phyloP scores from a whole-genome alignment of 2,329 filamentous ascomycete genomes.

The Microcera coccophila region DNA sequence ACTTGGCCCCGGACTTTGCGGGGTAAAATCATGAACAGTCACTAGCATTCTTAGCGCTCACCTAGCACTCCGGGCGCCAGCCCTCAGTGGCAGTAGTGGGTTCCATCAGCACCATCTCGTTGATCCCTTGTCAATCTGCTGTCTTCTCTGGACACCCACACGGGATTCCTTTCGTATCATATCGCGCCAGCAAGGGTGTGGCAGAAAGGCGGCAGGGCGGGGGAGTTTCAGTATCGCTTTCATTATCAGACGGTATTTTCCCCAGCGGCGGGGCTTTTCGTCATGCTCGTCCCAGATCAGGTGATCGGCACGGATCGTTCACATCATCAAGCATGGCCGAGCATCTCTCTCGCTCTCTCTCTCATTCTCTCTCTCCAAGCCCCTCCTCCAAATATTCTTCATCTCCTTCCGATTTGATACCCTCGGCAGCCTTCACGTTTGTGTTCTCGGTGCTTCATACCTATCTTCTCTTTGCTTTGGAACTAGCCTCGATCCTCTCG shows the following conservation, averaged over 20 bases:
- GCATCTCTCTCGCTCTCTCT: neutral
- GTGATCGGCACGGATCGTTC: neutral
- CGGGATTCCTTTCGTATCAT: neutral
- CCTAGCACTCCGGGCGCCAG: too few species aligned
- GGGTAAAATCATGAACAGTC: slow-evolving; percentile 12
- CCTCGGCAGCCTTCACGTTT: too few species aligned
- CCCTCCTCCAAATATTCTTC: too few species aligned
- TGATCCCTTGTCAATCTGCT: neutral
- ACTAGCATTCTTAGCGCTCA: neutral
- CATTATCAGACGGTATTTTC: too few species aligned
- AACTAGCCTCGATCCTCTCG: neutral
- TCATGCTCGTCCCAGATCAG: neutral
- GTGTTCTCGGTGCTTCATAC: too few species aligned
- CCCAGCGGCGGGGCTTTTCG: too few species aligned
- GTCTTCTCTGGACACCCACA: neutral
- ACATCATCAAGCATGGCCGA: neutral
- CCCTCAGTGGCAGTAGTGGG: neutral
- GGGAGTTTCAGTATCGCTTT: too few species aligned
- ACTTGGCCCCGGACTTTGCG: slow-evolving; percentile 19
- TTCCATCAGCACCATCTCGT: neutral
- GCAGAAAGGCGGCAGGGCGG: neutral
- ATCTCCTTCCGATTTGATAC: too few species aligned
- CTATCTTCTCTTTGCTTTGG: too few species aligned
- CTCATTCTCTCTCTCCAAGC: neutral
- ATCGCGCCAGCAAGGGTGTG: neutral